Base-by-base conservation (phyloP, 495 filamentous ascomycete genomes). In the Xanthoparmelia taractica region DNA sequence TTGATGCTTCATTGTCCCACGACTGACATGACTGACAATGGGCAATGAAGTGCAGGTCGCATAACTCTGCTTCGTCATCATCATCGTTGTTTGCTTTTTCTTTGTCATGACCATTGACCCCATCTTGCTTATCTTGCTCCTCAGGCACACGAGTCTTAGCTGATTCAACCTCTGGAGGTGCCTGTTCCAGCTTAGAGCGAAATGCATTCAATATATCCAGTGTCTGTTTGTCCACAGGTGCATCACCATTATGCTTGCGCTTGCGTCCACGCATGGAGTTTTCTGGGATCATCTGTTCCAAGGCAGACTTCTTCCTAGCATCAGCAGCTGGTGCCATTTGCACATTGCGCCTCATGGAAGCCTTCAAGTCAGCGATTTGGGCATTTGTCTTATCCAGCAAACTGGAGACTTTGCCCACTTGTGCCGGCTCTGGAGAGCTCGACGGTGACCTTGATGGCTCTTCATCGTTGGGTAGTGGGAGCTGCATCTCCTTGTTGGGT, bases 1-100 rank as follows among this genome's bases (percentile, higher is more conserved):
- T 78, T 29, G 45, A 63, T 17, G 60, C 64, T 11, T 77, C 69
- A 50, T 79, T 69, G 63, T 90, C 85, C 90, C 92, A 97, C 1
- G 85, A 79, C 57, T 83, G 79, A 74, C 94, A 99, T 41, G 90
- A 96, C 64, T 95, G 88, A 73, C 94, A 99, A 66, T 92, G 87
- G 11, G 87, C 87, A 67, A 97, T 92, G 76, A 96, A 96, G 68
- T 96, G 92, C 7, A 96, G 78, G 71, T 96, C 91, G 70, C 92
- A 96, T 20, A 95, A 77, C 47, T 80, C 79, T 0, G 81, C 80
- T 72, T 93, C 89, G 55, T 90, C 87, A 54, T 90, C 87, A 50
- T 84, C 81, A n/a, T 71, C 73, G 18, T 70, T 75, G 1, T 69
- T 67, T 1, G 52, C 69, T n/a, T 63, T 55, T 33, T 65, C 65